These are phyloP conservation scores for Scedosporium boydii DNA, from an alignment of 2,329 filamentous ascomycete species.

Conservation along the genomic window DNA sequence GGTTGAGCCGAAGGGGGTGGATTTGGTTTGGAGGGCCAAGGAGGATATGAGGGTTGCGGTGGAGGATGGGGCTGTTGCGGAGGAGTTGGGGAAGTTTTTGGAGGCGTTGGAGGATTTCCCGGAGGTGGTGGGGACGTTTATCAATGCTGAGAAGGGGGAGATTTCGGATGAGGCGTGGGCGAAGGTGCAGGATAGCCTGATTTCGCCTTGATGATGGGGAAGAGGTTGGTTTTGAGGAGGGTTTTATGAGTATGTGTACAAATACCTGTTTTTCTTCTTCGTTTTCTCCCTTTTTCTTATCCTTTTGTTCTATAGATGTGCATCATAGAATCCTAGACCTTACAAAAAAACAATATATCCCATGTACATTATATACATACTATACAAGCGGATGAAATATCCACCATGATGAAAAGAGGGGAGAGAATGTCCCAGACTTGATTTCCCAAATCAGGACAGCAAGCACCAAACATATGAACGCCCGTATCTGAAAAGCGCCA, in stretches of 20 bases:
- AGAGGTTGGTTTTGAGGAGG: not conserved
- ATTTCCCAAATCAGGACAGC: too few relatives aligned
- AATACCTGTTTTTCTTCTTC: not conserved
- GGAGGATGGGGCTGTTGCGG: conserved; percentile 41
- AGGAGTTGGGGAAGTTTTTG: conserved; percentile 47
- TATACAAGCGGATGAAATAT: not conserved
- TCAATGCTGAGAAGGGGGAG: conserved; percentile 46
- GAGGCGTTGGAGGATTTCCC: conserved; percentile 49
- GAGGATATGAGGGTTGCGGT: conserved; percentile 60
- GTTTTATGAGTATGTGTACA: not conserved
- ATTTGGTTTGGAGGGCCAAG: conserved; percentile 72
- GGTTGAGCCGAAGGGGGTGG: conserved; percentile 55
- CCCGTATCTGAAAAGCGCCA: conserved; percentile 1
- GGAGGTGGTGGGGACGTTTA: conserved; percentile 65
- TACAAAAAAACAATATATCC: not conserved
- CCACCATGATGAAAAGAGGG: not conserved
- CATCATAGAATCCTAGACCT: not conserved
- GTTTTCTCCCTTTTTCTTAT: not conserved
- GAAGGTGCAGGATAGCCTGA: conserved; percentile 31
- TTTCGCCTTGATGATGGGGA: not conserved
- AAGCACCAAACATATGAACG: not conserved
- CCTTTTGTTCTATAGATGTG: not conserved
- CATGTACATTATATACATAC: not conserved
- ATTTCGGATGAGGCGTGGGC: conserved; percentile 38
- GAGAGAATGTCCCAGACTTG: not conserved